A percentile compares a stretch with the other conserved stretches of the same genome.
Conservation (phyloP, 2,329 filamentous ascomycete species). For the Diplodia corticola region DNA sequence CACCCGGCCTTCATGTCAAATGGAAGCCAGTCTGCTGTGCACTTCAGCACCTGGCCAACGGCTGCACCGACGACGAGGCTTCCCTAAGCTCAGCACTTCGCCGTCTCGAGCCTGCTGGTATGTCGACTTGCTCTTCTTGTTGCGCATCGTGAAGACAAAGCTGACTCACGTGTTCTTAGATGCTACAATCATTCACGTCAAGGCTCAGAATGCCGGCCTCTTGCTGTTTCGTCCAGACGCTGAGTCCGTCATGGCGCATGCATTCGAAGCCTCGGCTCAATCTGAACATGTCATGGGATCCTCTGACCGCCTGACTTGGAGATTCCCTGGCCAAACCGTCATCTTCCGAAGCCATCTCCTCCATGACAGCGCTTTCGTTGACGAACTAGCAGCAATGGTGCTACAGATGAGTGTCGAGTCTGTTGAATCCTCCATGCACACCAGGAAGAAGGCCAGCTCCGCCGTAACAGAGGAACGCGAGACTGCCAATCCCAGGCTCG, state of each 20-base stretch:
- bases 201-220: slow-evolving; percentile 50
- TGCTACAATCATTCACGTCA: slow-evolving; percentile 39
- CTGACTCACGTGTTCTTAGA: neutral
- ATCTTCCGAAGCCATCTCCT: slow-evolving; percentile 33
- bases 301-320: slow-evolving; percentile 44
- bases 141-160: too few species aligned
- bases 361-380: slow-evolving; percentile 25
- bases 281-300: slow-evolving; percentile 43
- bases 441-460: slow-evolving; percentile 41
- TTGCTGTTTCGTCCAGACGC: slow-evolving; percentile 37
- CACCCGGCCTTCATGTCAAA: neutral
- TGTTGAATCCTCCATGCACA: slow-evolving; percentile 4
- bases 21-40: neutral
- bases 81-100: neutral
- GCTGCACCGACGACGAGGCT: neutral
- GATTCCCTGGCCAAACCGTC: slow-evolving; percentile 48
- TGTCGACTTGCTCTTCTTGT: neutral
- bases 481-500: slow-evolving; percentile 50
- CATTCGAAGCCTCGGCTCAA: slow-evolving; percentile 50
- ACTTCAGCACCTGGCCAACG: neutral
- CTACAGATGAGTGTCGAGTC: slow-evolving; percentile 41
- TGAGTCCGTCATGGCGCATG: slow-evolving; percentile 39
- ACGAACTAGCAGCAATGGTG: slow-evolving; percentile 36
- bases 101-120: neutral
- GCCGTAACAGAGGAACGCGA: slow-evolving; percentile 49